Conservation (phyloP, 495 filamentous ascomycete species). For the Aspergillus olivimuriae region DNA sequence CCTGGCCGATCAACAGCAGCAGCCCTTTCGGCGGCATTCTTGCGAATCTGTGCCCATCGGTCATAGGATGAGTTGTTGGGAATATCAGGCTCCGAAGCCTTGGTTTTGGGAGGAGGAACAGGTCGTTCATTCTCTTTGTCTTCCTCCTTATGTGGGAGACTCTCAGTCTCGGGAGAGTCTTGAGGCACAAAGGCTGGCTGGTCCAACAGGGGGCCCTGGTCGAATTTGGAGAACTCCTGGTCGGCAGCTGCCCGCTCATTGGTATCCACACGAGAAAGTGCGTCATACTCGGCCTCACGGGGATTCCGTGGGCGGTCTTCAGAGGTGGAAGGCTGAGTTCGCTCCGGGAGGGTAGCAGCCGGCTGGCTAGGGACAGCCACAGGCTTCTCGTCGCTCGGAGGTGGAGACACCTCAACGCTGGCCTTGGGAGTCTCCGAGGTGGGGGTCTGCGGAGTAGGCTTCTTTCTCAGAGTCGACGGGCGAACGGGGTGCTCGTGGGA, state of each 20-base stretch:
- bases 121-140: not conserved
- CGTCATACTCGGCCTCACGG: constrained; percentile 44
- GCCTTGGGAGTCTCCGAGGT: constrained; percentile 15
- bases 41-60: constrained; percentile 91
- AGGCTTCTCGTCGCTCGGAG: constrained; percentile 2
- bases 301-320: constrained; percentile 42
- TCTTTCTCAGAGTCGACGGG: constrained; percentile 28
- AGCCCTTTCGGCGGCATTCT: constrained; percentile 82
- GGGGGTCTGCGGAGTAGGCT: constrained; percentile 24
- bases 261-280: constrained; percentile 55
- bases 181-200: constrained; percentile 79
- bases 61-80: constrained; percentile 43
- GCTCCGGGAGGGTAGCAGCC: not conserved
- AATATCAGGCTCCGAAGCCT: no score
- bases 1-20: constrained; percentile 54
- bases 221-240: constrained; percentile 74
- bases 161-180: constrained; percentile 41
- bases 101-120: no score
- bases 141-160: constrained; percentile 17
- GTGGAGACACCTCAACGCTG: not conserved
- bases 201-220: constrained; percentile 83
- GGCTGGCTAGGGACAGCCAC: constrained; percentile 15
- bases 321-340: constrained; percentile 1
- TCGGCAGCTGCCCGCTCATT: constrained; percentile 60
- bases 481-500: constrained; percentile 25